Evolutionary conservation across 2,329 filamentous ascomycete genomes (phyloP).

Genomic region (Colletotrichum plurivorum): DNA sequence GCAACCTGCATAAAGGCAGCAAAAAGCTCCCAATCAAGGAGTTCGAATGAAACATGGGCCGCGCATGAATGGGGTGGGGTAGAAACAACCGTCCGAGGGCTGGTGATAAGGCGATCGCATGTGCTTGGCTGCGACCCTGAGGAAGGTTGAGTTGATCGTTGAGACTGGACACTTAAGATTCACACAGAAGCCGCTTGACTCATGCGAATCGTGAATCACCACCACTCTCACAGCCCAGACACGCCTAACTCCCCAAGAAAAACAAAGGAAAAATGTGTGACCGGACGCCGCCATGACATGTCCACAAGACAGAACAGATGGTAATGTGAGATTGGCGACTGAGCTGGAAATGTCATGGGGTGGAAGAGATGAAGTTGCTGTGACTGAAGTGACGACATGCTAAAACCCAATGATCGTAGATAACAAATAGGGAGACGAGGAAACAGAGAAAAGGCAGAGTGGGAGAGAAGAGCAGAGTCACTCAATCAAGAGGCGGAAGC

Average conservation of each 20-base stretch:
- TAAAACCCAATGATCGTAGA: too few species aligned
- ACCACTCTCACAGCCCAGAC: background rate
- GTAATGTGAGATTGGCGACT: background rate
- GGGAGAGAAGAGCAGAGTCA: background rate
- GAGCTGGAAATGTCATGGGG: too few species aligned
- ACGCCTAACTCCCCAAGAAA: too few species aligned
- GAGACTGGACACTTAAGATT: constrained; percentile 22
- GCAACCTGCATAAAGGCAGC: constrained; percentile 35
- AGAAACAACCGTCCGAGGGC: constrained; percentile 24
- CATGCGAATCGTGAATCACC: constrained; percentile 24
- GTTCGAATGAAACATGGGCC: constrained; percentile 35
- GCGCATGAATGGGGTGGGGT: constrained; percentile 40
- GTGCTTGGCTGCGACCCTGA: constrained; percentile 35
- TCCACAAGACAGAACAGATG: background rate
- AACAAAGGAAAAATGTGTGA: too few species aligned
- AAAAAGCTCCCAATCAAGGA: constrained; percentile 50
- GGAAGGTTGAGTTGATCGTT: constrained; percentile 21
- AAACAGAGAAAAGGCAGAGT: background rate
- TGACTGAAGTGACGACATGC: background rate
- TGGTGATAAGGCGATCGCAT: constrained; percentile 34
- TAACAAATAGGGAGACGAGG: background rate
- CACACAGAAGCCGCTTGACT: constrained; percentile 30
- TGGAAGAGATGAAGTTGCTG: background rate
- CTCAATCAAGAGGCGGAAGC: constrained; percentile 21
- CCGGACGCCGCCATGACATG: too few species aligned